Evolutionary conservation across 768 basidiomycete species (phyloP).

Genomic region (Sporobolomyces pararoseus): DNA sequence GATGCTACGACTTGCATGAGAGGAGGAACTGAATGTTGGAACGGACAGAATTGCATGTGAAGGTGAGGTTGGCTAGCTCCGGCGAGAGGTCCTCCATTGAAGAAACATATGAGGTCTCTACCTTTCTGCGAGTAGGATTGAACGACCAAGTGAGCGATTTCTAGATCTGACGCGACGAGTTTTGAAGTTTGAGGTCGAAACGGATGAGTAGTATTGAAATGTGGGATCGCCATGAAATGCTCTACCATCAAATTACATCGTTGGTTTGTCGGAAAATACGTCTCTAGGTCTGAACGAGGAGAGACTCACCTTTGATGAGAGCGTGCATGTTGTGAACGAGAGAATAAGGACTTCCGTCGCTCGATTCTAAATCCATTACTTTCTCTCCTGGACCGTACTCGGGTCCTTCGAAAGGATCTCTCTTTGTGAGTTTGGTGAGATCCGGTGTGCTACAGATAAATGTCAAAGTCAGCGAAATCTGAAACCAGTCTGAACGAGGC

Average conservation of each 20-base stretch:
- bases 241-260: too few species aligned
- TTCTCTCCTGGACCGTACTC: slow-evolving; percentile 16
- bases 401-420: slow-evolving; percentile 13
- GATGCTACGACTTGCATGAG: slow-evolving; percentile 21
- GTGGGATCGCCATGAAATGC: slow-evolving; percentile 27
- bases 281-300: too few species aligned
- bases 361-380: background rate
- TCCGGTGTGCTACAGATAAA: slow-evolving; percentile 19
- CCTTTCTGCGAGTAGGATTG: background rate
- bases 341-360: background rate
- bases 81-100: slow-evolving; percentile 35
- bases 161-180: slow-evolving; percentile 4
- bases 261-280: too few species aligned
- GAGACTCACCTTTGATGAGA: background rate
- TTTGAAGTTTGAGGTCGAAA: slow-evolving; percentile 31
- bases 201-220: background rate
- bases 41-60: slow-evolving; percentile 34
- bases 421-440: background rate
- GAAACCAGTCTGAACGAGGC: too few species aligned
- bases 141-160: slow-evolving; percentile 18
- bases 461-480: background rate
- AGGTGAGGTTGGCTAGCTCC: slow-evolving; percentile 32
- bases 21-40: slow-evolving; percentile 13
- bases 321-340: slow-evolving; percentile 30
- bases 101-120: slow-evolving; percentile 20